phyloP scores from a whole-genome alignment of 2,329 filamentous ascomycete species.

The Metarhizium brunneum region DNA sequence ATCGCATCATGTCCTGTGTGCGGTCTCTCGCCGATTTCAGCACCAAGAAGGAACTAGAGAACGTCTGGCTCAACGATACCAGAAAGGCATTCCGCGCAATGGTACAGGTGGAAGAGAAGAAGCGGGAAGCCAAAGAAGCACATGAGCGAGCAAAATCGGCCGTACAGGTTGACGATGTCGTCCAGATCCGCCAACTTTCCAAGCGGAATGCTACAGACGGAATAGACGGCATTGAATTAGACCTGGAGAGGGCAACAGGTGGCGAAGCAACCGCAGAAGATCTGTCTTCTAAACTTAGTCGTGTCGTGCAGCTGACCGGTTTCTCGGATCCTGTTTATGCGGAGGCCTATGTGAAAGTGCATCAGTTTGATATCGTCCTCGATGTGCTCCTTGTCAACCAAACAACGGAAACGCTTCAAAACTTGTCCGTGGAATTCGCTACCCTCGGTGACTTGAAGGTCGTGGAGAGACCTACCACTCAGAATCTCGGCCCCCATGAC shows the following conservation, averaged over 20 bases:
- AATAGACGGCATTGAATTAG: slow-evolving; percentile 75
- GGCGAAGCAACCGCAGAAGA: slow-evolving; percentile 79
- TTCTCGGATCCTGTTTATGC: slow-evolving; percentile 98
- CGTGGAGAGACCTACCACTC: slow-evolving; percentile 89
- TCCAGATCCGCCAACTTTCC: slow-evolving; percentile 83
- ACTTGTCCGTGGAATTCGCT: slow-evolving; percentile 96
- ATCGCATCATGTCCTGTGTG: slow-evolving; percentile 96
- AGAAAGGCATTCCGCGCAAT: slow-evolving; percentile 92
- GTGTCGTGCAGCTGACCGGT: slow-evolving; percentile 92
- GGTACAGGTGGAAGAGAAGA: slow-evolving; percentile 96
- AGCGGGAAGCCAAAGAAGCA: slow-evolving; percentile 89
- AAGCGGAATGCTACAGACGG: slow-evolving; percentile 83
- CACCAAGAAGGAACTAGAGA: slow-evolving; percentile 82
- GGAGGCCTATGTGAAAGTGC: slow-evolving; percentile 98
- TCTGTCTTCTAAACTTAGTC: slow-evolving; percentile 84
- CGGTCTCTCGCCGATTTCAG: slow-evolving; percentile 85
- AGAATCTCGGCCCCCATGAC: slow-evolving; percentile 90
- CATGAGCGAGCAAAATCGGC: slow-evolving; percentile 88
- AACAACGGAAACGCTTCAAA: slow-evolving; percentile 91
- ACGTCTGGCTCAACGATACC: slow-evolving; percentile 89
- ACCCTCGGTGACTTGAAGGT: slow-evolving; percentile 96
- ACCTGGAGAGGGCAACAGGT: slow-evolving; percentile 88
- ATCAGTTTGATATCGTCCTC: slow-evolving; percentile 96
- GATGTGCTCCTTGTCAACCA: slow-evolving; percentile 97
- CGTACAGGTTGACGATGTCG: slow-evolving; percentile 90